phyloP scores from a whole-genome alignment of 805 yeast species.

The Candida verbasci region DNA sequence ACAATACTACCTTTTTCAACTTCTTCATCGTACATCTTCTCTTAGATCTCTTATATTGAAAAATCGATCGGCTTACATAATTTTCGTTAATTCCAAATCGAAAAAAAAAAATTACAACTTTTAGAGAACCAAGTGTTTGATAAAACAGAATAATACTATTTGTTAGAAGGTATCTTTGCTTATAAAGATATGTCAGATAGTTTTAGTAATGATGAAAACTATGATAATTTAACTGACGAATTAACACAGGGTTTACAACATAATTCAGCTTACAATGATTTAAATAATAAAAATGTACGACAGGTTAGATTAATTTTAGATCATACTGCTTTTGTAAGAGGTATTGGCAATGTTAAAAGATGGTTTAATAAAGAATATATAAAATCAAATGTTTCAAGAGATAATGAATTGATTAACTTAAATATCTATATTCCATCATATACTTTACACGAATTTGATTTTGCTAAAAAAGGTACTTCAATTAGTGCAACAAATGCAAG shows the following conservation, averaged over 20 bases:
- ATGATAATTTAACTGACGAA: slow-evolving; percentile 2
- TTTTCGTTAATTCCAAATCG: neutral
- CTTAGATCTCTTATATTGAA: no score
- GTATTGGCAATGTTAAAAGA: slow-evolving; percentile 60
- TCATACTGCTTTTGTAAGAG: slow-evolving; percentile 64
- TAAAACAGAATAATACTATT: no score
- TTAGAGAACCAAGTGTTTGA: no score
- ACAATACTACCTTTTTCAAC: no score
- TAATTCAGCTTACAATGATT: no score
- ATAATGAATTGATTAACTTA: slow-evolving; percentile 19
- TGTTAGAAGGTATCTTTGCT: neutral
- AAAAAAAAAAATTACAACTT: neutral
- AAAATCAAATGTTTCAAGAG: slow-evolving; percentile 17
- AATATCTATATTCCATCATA: slow-evolving; percentile 50
- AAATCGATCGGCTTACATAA: neutral
- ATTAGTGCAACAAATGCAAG: slow-evolving; percentile 61
- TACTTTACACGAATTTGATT: slow-evolving; percentile 58
- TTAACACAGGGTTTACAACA: neutral
- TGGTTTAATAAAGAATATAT: slow-evolving; percentile 48
- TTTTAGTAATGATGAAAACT: slow-evolving; percentile 2
- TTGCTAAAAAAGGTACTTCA: slow-evolving; percentile 48
- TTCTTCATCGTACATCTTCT: no score
- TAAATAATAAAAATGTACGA: slow-evolving; percentile 3
- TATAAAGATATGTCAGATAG: slow-evolving; percentile 6
- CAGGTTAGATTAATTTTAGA: slow-evolving; percentile 47